phyloP scores from a whole-genome alignment of 768 basidiomycete genomes.

The Xanthoconium purpureum region DNA sequence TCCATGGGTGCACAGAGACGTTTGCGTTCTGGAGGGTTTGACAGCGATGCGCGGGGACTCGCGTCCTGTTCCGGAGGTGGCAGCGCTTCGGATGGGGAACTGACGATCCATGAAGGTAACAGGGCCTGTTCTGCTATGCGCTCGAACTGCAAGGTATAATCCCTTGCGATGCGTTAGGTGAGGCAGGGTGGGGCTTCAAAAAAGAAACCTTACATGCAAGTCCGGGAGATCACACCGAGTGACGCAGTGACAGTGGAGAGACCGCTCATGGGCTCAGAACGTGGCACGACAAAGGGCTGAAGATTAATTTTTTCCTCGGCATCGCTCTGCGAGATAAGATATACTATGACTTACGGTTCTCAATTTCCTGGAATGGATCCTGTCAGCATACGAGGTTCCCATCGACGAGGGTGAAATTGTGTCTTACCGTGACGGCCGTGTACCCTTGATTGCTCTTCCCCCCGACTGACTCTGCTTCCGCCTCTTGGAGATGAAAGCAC shows the following conservation, averaged over 20 bases:
- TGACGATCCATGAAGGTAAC: background rate
- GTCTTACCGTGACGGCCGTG: conserved; percentile 1
- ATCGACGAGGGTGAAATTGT: background rate
- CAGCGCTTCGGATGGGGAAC: background rate
- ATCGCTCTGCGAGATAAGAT: background rate
- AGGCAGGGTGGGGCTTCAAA: background rate
- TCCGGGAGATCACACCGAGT: conserved; percentile 3
- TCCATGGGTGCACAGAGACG: background rate
- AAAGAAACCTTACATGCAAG: conserved; percentile 1
- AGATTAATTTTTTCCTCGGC: background rate
- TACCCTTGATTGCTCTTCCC: background rate
- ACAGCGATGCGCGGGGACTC: background rate
- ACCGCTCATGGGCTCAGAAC: background rate
- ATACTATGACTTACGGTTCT: conserved; percentile 3
- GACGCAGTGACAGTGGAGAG: conserved; percentile 5
- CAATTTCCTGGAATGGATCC: conserved; percentile 1
- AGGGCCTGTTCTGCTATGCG: background rate
- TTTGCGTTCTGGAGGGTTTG: background rate
- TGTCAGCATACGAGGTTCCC: background rate
- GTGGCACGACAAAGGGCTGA: background rate
- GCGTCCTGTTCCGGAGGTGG: background rate
- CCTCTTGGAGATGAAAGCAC: background rate
- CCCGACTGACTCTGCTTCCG: background rate
- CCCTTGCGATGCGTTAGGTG: conserved; percentile 5
- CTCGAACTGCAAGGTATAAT: conserved; percentile 6